Evolutionary conservation across 169 alveolate species (phyloP), one percentile per base, ranked within the genome.

Genomic region (Eimeria zaria): DNA sequence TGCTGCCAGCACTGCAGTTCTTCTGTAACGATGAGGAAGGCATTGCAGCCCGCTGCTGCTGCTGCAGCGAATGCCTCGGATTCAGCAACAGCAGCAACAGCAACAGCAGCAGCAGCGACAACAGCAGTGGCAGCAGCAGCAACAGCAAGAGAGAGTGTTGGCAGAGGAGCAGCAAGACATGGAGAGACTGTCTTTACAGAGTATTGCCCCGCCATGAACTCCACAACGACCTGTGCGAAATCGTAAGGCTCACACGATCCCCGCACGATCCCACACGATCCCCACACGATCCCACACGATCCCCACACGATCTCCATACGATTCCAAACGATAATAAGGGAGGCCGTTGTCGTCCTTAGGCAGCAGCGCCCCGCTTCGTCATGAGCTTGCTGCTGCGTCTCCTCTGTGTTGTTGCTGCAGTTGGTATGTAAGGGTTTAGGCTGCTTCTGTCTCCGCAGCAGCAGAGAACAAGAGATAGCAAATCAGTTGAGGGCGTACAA

Each of bases 1-100:
- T 89, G 73, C 95, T 89, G n/a, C 95, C 95, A 41, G 95, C 89
- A n/a, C 95, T 89, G 53, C 85, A 89, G 88, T 89, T 89, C 89
- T 89, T 67, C 41, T 89, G 95, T 60, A 53, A 39, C 41, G 95
- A 48, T n/a, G 95, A 69, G 22, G 95, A 89, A 27, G 95, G 74
- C 64, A 60, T 48, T 69, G 81, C 95, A n/a, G 95, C 95, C 36
- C 83, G 85, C 89, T 69, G 74, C 76, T 89, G 95, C 95, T 89
- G 95, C 89, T 89, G 95, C 95, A 55, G 76, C 39, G 89, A 20
- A 12, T 89, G 95, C 88, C 83, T 80, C 33, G 89, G 89, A 22
- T 48, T 20, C 89, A 18, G 46, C 89, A 78, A 64, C 89, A 73
- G 53, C 84, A 73, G 51, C 87, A 74, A 60, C 87, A 74, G 87